These are phyloP conservation scores for Gilbertella persicaria DNA, from an alignment of 371 early-diverging fungal genomes.

Conservation along the genomic window DNA sequence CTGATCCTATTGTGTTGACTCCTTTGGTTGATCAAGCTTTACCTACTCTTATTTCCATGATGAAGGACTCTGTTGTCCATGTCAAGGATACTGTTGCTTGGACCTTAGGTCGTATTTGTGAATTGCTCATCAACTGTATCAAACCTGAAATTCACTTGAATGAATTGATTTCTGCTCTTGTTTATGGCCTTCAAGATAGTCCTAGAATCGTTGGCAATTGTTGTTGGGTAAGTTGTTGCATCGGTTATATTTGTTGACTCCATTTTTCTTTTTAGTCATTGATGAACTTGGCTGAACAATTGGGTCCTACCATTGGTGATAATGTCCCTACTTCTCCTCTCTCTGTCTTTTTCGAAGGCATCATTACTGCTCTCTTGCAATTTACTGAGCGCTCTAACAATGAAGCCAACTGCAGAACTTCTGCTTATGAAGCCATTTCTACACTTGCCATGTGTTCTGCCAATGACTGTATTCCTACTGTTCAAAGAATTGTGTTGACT, in stretches of 20 bases:
- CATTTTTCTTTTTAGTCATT: slow-evolving; percentile 54
- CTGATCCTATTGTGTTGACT: slow-evolving; percentile 62
- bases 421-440: slow-evolving; percentile 92
- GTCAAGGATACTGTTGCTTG: slow-evolving; percentile 97
- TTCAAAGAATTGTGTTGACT: slow-evolving; percentile 70
- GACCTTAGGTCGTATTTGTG: slow-evolving; percentile 93
- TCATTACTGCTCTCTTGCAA: slow-evolving; percentile 74
- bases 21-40: slow-evolving; percentile 87
- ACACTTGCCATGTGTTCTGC: slow-evolving; percentile 71
- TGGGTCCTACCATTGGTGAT: slow-evolving; percentile 54
- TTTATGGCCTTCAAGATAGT: slow-evolving; percentile 79
- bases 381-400: slow-evolving; percentile 69
- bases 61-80: slow-evolving; percentile 80
- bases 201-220: slow-evolving; percentile 91
- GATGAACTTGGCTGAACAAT: slow-evolving; percentile 85
- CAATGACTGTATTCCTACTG: slow-evolving; percentile 42
- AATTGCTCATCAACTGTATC: slow-evolving; percentile 71
- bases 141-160: slow-evolving; percentile 74
- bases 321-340: slow-evolving; percentile 66
- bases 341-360: slow-evolving; percentile 80
- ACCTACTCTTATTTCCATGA: slow-evolving; percentile 84
- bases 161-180: slow-evolving; percentile 73
- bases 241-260: background rate
- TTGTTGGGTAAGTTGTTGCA: slow-evolving; percentile 63
- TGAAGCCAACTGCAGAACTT: slow-evolving; percentile 84